Percentiles rank a stretch among this genome's conserved stretches.
Conservation (phyloP, 1,284 basidiomycete species). For the Leccinum angustisporum region DNA sequence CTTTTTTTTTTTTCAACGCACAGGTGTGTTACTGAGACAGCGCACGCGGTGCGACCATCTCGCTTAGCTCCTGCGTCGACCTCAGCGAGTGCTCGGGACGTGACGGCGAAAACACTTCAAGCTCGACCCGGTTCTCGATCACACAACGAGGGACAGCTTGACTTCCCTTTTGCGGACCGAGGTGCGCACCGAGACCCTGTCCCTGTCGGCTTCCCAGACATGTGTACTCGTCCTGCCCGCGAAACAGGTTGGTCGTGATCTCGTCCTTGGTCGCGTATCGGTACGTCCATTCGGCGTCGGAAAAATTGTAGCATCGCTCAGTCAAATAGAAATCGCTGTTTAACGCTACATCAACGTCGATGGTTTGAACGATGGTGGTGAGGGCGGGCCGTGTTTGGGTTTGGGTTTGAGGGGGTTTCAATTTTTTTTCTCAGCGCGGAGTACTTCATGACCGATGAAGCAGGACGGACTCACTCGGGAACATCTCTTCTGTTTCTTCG, state of each 20-base stretch:
- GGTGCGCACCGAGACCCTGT: neutral
- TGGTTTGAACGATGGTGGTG: neutral
- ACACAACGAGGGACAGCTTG: constrained; percentile 9
- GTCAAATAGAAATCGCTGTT: constrained; percentile 26
- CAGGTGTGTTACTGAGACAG: neutral
- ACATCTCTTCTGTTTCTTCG: constrained; percentile 20
- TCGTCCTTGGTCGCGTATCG: constrained; percentile 34
- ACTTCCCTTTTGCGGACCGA: constrained; percentile 1
- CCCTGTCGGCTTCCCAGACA: neutral
- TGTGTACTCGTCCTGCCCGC: constrained; percentile 18
- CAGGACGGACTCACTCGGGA: constrained; percentile 26
- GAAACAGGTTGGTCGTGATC: constrained; percentile 29
- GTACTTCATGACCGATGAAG: neutral
- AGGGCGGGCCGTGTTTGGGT: neutral
- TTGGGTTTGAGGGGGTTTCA: neutral
- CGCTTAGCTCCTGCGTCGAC: constrained; percentile 5
- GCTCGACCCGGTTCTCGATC: constrained; percentile 7
- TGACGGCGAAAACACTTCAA: constrained; percentile 3
- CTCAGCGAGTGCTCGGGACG: constrained; percentile 1
- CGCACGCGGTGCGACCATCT: neutral
- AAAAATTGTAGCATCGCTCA: constrained; percentile 2
- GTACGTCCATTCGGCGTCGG: constrained; percentile 26
- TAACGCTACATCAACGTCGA: constrained; percentile 14
- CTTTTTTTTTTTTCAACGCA: neutral
- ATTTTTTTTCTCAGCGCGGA: constrained; percentile 11